phyloP scores from a whole-genome alignment of 495 filamentous ascomycete species.

The Filosporella fistucella region DNA sequence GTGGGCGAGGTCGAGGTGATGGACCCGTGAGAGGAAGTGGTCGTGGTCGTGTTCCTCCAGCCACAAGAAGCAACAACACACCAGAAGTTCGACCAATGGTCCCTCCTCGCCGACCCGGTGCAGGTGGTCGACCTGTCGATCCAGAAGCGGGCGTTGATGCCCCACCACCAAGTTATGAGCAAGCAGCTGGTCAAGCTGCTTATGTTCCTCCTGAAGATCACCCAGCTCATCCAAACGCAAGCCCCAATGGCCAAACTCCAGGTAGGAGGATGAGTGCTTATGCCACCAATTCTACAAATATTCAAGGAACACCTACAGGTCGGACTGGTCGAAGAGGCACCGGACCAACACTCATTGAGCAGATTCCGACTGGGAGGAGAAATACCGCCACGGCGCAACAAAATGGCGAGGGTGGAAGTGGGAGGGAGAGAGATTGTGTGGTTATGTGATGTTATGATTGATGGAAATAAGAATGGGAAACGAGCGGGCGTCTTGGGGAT shows the following conservation, averaged over 20 bases:
- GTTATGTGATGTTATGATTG: slow-evolving; percentile 17
- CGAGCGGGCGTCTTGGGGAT: too few species aligned
- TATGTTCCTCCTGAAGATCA: slow-evolving; percentile 60
- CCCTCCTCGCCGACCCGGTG: slow-evolving; percentile 21
- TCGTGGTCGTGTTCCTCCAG: slow-evolving; percentile 16
- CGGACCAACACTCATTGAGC: slow-evolving; percentile 12
- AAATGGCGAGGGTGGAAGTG: background rate
- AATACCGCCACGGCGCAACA: background rate
- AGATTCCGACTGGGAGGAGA: slow-evolving; percentile 8
- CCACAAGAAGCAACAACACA: slow-evolving; percentile 6
- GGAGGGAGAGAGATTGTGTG: slow-evolving; percentile 18
- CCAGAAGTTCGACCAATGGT: slow-evolving; percentile 17
- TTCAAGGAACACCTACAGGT: background rate
- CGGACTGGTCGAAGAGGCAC: background rate
- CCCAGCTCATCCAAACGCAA: slow-evolving; percentile 48
- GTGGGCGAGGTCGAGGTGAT: slow-evolving; percentile 4
- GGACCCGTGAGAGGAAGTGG: background rate
- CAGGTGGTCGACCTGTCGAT: slow-evolving; percentile 23
- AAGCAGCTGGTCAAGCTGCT: slow-evolving; percentile 58
- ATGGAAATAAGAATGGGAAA: too few species aligned
- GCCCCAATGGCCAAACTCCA: background rate
- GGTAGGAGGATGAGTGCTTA: slow-evolving; percentile 15
- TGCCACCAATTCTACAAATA: background rate
- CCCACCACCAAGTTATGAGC: slow-evolving; percentile 78
- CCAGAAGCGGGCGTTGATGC: slow-evolving; percentile 50